Percentiles rank a stretch among this genome's conserved stretches.
These are phyloP conservation scores for Aspergillus fumigatus DNA, from an alignment of 2,329 filamentous ascomycete species.

Conservation along the genomic window DNA sequence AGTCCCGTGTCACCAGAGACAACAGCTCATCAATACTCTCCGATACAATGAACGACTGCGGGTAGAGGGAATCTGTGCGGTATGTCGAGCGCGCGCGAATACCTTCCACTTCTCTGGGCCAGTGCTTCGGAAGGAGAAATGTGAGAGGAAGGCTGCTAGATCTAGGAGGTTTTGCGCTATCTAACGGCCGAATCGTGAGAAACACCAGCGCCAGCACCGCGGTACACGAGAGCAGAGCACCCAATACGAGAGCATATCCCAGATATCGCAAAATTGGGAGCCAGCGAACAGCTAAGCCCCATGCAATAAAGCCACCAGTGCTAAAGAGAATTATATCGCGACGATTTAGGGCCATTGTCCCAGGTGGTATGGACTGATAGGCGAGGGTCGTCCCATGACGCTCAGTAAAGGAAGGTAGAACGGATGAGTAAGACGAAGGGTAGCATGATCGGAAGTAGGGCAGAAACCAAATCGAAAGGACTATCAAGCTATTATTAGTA, in stretches of 20 bases:
- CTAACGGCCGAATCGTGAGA: constrained; percentile 47
- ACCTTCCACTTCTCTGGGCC: constrained; percentile 65
- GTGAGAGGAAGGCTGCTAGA: constrained; percentile 43
- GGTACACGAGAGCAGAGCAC: constrained; percentile 53
- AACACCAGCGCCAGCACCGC: constrained; percentile 57
- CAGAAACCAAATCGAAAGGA: not conserved
- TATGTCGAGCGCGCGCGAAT: constrained; percentile 65
- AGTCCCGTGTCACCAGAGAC: constrained; percentile 72
- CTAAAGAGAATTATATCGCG: constrained; percentile 42
- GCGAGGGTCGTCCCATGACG: constrained; percentile 43
- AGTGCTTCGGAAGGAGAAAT: constrained; percentile 61
- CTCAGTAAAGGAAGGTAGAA: constrained; percentile 14
- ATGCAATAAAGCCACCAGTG: constrained; percentile 62
- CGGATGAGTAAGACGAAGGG: constrained; percentile 1
- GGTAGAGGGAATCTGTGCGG: constrained; percentile 64
- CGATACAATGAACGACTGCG: constrained; percentile 71
- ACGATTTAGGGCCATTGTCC: constrained; percentile 45
- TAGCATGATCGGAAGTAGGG: not conserved
- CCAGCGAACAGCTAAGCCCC: constrained; percentile 81
- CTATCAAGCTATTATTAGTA: not conserved
- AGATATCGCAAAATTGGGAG: constrained; percentile 77
- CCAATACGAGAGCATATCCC: constrained; percentile 75
- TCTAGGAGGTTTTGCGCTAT: constrained; percentile 38
- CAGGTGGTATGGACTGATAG: constrained; percentile 12
- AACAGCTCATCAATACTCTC: constrained; percentile 75